Evolutionary conservation across 129 eudicot species (phyloP).

Genomic region (Gnaphalium uliginosum): DNA sequence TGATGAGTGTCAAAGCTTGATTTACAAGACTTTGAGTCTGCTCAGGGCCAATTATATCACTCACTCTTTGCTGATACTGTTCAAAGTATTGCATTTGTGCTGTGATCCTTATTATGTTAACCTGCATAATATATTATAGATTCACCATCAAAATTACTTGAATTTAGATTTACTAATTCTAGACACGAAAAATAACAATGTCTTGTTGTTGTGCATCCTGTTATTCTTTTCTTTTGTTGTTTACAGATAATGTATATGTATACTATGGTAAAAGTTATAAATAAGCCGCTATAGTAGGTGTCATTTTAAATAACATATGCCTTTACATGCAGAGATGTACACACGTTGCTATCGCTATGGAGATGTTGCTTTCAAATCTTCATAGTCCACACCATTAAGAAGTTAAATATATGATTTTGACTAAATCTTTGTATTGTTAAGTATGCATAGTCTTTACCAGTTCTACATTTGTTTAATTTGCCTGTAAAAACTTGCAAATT

Average conservation of each 20-base stretch:
- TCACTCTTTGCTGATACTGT: slow-evolving; percentile 55
- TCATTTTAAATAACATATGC: not conserved
- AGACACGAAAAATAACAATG: not conserved
- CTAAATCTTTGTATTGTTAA: no score
- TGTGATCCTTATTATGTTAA: slow-evolving; percentile 53
- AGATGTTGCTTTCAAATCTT: not conserved
- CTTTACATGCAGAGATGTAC: not conserved
- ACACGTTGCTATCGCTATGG: no score
- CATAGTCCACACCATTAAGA: not conserved
- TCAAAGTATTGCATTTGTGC: slow-evolving; percentile 54
- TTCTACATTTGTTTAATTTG: not conserved
- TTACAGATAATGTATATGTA: no score
- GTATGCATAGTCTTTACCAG: not conserved
- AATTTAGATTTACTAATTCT: not conserved
- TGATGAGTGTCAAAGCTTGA: slow-evolving; percentile 54
- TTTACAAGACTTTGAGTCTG: slow-evolving; percentile 47
- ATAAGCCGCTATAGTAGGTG: not conserved
- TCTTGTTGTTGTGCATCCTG: not conserved
- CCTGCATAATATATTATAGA: slow-evolving; percentile 35
- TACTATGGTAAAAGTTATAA: not conserved
- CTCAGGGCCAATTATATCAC: slow-evolving; percentile 50
- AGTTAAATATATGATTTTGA: no score
- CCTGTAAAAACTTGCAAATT: not conserved
- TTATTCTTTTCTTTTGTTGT: no score
- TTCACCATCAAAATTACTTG: not conserved